Base-by-base conservation (phyloP, 495 filamentous ascomycete species). In the Chaetomidium leptoderma region DNA sequence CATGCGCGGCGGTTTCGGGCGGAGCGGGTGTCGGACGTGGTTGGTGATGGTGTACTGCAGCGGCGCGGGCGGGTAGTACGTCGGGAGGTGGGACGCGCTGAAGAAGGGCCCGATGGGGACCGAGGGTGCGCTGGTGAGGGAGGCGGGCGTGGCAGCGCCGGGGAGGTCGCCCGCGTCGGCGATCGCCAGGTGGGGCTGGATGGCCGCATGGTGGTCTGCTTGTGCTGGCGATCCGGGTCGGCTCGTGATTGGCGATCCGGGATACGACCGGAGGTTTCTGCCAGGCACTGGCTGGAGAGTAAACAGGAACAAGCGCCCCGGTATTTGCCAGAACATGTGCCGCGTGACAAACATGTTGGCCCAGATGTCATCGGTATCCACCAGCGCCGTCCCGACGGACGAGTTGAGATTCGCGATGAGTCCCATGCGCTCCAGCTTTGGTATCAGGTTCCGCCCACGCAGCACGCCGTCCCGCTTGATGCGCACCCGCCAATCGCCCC, bases 391-490 rank as follows among this genome's bases (percentile, higher is more conserved):
- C 8, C 90, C 91, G 7, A 93, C 87, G 17, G 80, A 79, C 0
- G 89, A 91, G 64, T 95, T 88, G 50, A 87, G 78, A 42, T 75
- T 87, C 1, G 86, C 74, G 43, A 97, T 84, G 9, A 97, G 69
- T 14, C 91, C 90, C 91, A 97, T 97, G 35, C 91, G 82, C 73
- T 95, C 91, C 16, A 97, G 79, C 74, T 95, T 96, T 39, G 86
- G 88, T n/a, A 97, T 78, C 62, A 93, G 69, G 55, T 89, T 88
- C 45, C 84, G 81, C 33, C 87, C 87, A 63, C 89, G 85, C 70
- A 97, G 83, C 53, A 97, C 87, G 0, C 91, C 91, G 62, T 95
- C 90, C 7, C 87, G 78, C 66, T 86, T 88, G 65, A 98, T 85
- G 61, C 86, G 84, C 47, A 98, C 84, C 14, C 84, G 76, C 93